Evolutionary conservation across 768 basidiomycete species (phyloP).

Genomic region (Lentinula detonsa): DNA sequence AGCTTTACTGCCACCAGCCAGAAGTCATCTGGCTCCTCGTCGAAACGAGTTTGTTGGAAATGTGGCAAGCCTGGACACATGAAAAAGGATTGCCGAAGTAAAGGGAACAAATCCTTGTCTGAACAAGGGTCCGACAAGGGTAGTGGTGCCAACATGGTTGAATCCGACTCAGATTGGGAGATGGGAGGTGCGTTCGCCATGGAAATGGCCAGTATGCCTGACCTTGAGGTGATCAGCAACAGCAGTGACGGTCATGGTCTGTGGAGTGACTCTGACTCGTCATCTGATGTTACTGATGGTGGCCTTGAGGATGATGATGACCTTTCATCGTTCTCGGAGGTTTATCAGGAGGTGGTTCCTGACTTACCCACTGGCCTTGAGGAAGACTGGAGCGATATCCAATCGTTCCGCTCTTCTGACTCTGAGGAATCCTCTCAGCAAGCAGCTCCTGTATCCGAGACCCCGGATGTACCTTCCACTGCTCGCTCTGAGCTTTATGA

Average conservation of each 20-base stretch:
- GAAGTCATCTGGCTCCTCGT: neutral
- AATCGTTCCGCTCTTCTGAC: neutral
- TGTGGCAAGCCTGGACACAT: conserved; percentile 22
- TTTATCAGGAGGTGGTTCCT: neutral
- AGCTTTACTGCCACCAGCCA: conserved; percentile 3
- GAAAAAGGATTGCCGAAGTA: neutral
- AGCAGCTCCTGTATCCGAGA: neutral
- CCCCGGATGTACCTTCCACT: neutral
- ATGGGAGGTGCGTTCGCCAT: neutral
- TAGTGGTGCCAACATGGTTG: neutral
- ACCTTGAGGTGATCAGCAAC: neutral
- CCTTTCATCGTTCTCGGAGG: neutral
- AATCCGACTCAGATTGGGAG: conserved; percentile 1
- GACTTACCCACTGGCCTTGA: neutral
- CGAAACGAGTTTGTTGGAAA: conserved; percentile 18
- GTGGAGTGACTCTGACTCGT: neutral
- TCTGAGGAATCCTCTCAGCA: no score
- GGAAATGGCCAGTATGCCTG: neutral
- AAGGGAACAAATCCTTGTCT: neutral
- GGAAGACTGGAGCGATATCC: neutral
- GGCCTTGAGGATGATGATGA: neutral
- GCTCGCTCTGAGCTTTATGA: conserved; percentile 3
- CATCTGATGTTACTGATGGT: neutral
- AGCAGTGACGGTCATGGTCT: neutral
- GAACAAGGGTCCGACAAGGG: neutral